Base-by-base conservation (phyloP, 495 filamentous ascomycete genomes). In the Hypoxylon cercidicola region DNA sequence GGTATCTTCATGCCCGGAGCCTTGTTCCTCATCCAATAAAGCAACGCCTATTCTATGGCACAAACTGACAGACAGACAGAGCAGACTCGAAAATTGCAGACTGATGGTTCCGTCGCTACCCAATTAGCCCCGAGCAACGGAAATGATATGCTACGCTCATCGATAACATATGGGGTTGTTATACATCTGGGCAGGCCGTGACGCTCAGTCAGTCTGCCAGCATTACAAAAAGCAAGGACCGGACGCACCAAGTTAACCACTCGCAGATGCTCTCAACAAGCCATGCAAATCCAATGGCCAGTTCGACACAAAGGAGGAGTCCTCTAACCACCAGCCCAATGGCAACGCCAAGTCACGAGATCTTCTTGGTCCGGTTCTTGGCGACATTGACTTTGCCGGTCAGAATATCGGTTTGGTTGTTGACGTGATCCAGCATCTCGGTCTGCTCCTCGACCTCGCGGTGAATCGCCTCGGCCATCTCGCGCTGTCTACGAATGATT, bases 401-500 rank as follows among this genome's bases (percentile, higher is more conserved):
- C 44, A 95, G 77, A 48, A 88, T 76, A 60, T 89, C 88, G 4
- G 86, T 85, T 81, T 97, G 92, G 70, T 90, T 82, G 74, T 93
- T 89, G 34, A 94, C 70, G 74, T 89, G 64, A 21, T 83, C 84
- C 64, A 99, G 77, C 86, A 97, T 84, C 68, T 89, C 86, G 72
- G 89, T 93, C 81, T 99, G 95, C 53, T 89, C 73, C 69, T 88
- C 87, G 71, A 98, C 77, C 78, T 99, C 96, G 60, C 90, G 85
- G 69, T 93, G 85, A 62, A 98, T 97, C 43, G 86, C 85, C 46
- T 90, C 76, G 0, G 93, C 95, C 79, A 98, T 87, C 81, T 97
- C 91, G 77, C 84, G 89, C 83, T 97, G 92, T 67, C 89, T 76
- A 58, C 85, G 73, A 47, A 98, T 89, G 64, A 93, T 88, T 77